Base-by-base conservation (phyloP, 805 yeast genomes). In the Pachysolen tannophilus region DNA sequence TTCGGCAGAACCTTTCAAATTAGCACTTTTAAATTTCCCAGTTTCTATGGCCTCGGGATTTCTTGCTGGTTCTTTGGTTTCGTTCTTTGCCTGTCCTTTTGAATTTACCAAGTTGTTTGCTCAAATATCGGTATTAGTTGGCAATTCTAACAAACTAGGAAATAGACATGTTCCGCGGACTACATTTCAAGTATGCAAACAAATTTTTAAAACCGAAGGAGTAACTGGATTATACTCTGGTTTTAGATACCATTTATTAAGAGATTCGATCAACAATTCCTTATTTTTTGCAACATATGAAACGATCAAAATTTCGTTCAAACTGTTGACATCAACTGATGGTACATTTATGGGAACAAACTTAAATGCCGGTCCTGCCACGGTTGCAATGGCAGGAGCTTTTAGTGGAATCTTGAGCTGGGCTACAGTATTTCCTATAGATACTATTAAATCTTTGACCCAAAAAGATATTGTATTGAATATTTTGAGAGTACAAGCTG, bases 71-170 rank as follows among this genome's bases (percentile, higher is more conserved):
- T 72, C 72, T 6, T 56, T 66, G 3, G 75, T 82, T 10, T 68
- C 85, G 3, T 24, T 68, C 5, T 73, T 78, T 53, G 82, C 87
- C 3, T 81, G 90, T 45, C 95, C 95, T 2, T 85, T 85, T 52
- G 95, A 85, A 54, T 73, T 83, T 56, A 77, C 90, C 32, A 86
- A 85, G 54, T 65, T 84, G 7, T 83, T 80, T 42, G 81, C 90
- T 25, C 95, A 85, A 53, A 71, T 85, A 26, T 78, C 67, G n/a
- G 45, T 63, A 16, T 48, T 75, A 28, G 72, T 72, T 6, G 51
- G 53, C 56, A 55, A 44, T 23, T 47, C 50, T 13, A 30, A 36
- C n/a, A 30, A 31, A 5, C 24, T 24, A 13, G 19, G 42, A 46
- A 26, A 35, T 39, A 21, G 23, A 23, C 26, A 26, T 26, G 39